Evolutionary conservation across 75 land plant genomes (phyloP).

Genomic region (Adiantum capillusveneris): DNA sequence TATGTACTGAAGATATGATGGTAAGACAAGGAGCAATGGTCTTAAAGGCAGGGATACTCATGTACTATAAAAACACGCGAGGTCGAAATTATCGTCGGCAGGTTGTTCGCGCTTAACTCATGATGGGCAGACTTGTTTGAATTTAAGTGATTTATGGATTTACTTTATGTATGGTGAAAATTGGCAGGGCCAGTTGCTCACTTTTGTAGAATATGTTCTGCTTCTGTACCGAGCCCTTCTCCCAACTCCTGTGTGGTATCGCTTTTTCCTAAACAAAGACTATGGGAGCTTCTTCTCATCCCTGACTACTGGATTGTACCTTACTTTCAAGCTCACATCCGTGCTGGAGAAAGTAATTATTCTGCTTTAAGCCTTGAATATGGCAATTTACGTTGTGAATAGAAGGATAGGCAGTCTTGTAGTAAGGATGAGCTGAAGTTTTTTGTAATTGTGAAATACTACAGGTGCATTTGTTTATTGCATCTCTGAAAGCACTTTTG

Average conservation of each 20-base stretch:
- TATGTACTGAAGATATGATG: conserved; percentile 58
- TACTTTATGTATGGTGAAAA: not conserved
- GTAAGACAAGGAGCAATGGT: conserved; percentile 92
- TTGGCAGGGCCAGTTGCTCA: conserved; percentile 87
- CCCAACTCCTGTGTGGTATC: conserved; percentile 98
- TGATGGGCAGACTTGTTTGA: too few relatives aligned
- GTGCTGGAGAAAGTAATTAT: conserved; percentile 79
- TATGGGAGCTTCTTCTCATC: conserved; percentile 96
- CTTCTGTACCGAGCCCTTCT: conserved; percentile 84
- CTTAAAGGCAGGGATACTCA: conserved; percentile 62
- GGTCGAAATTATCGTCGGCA: conserved; percentile 91
- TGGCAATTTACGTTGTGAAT: too few relatives aligned
- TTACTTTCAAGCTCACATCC: conserved; percentile 95
- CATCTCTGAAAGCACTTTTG: conserved; percentile 70
- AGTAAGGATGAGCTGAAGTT: too few relatives aligned
- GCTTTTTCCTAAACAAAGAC: conserved; percentile 95
- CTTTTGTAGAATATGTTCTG: conserved; percentile 80
- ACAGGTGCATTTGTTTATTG: conserved; percentile 80
- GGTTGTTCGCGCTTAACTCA: conserved; percentile 27
- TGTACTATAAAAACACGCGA: conserved; percentile 83
- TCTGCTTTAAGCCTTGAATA: too few relatives aligned
- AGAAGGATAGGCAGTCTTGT: too few relatives aligned
- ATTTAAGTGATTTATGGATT: too few relatives aligned
- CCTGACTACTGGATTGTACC: conserved; percentile 87
- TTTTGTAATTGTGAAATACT: not conserved